A percentile compares a stretch with the other conserved stretches of the same genome.
phyloP scores from a whole-genome alignment of 2,329 filamentous ascomycete species.

The Ophiocordyceps camponoti-rufipedis region DNA sequence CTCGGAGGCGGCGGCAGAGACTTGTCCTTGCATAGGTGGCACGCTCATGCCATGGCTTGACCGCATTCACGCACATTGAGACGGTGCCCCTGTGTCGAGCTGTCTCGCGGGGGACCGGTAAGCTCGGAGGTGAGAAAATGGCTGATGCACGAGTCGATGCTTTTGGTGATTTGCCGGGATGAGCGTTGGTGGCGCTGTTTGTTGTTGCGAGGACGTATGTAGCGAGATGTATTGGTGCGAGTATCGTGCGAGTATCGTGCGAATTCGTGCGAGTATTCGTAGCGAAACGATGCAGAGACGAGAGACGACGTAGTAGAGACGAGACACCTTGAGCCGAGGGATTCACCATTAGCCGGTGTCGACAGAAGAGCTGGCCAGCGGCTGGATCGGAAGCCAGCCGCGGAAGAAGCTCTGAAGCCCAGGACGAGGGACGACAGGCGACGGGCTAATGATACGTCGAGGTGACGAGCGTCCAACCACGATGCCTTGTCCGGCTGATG shows the following conservation, averaged over 20 bases:
- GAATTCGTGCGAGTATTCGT: no score
- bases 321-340: no score
- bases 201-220: no score
- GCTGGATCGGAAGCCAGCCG: background rate
- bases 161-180: background rate
- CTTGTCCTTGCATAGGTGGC: constrained; percentile 26
- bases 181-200: background rate
- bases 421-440: background rate
- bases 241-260: no score
- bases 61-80: constrained; percentile 19
- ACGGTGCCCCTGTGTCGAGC: background rate
- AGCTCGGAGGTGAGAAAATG: background rate
- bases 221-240: no score
- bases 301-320: background rate
- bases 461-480: no score
- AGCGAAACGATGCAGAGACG: background rate
- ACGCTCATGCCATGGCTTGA: constrained; percentile 26
- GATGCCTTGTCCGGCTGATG: no score
- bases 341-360: background rate
- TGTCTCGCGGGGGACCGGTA: background rate
- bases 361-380: background rate
- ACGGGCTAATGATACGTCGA: background rate
- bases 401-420: background rate
- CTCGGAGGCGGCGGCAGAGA: constrained; percentile 11
- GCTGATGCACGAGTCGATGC: background rate